Evolutionary conservation across 352 stramenopile species (phyloP), one percentile per base, ranked within the genome.

Genomic region (Phytophthora rubi): DNA sequence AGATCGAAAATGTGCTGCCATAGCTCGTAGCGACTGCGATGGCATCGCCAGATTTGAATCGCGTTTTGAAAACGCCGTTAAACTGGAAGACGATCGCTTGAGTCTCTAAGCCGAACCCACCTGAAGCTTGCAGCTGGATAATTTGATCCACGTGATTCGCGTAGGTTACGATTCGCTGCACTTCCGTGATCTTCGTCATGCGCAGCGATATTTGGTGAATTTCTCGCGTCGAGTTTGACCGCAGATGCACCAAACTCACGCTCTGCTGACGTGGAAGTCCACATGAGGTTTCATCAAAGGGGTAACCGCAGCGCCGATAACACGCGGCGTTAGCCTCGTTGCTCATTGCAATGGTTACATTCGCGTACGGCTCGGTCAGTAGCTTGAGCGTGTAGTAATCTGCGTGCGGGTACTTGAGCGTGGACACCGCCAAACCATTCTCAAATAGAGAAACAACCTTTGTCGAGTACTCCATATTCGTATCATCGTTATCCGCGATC

Each of bases 321-420:
- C 87, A 94, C 0, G 70, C 64, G 2, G 69, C 64, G 9, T 90
- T 79, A 3, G 70, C 80, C 61, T 94, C 85, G 48, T 93, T 94
- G 53, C 82, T 92, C 74, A 94, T 91, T 2, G 85, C 81, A 30
- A 94, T 80, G 1, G 85, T 93, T 10, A 94, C 85, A 33, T 90
- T 86, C 1, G 83, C 75, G 70, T 82, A 94, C 2, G 85, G 87
- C 53, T 94, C 87, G 0, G 82, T 91, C 16, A 70, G 23, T 0
- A 94, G 58, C 15, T 75, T 59, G 26, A 94, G 73, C 0, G 71
- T 70, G 59, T 94, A 94, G 15, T 65, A 70, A n/a, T 68, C 68
- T 2, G 61, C 39, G 1, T 68, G 76, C 0, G 67, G 53, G 15
- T 77, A 77, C 18, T 68, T 69, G 2, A 80, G 39, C 3, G 23